phyloP scores from a whole-genome alignment of 2,329 filamentous ascomycete genomes.

The Zarea fungicola region DNA sequence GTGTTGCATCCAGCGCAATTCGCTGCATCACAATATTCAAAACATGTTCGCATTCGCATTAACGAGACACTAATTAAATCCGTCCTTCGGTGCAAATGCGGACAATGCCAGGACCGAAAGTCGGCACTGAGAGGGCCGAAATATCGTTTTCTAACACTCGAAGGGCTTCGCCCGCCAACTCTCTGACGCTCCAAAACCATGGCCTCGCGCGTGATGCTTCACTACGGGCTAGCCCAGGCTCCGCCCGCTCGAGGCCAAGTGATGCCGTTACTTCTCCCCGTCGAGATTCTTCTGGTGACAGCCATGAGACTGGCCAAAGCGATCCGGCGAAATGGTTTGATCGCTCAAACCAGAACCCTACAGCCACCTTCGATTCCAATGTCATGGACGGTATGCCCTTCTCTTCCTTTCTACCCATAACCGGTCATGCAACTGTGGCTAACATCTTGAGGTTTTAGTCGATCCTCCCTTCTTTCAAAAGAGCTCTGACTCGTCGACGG shows the following conservation, averaged over 20 bases:
- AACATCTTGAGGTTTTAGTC: no score
- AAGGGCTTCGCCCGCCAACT: conserved; percentile 39
- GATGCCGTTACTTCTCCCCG: conserved; percentile 22
- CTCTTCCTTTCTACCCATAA: background rate
- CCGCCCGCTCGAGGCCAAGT: conserved; percentile 17
- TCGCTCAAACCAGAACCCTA: conserved; percentile 45
- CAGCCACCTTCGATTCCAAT: conserved; percentile 34
- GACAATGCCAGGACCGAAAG: background rate
- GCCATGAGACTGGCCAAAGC: conserved; percentile 42
- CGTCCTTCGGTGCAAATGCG: conserved; percentile 2
- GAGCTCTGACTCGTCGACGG: conserved; percentile 47
- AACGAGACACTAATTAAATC: background rate
- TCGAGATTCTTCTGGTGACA: conserved; percentile 43
- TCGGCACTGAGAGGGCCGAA: background rate
- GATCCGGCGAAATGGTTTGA: conserved; percentile 53
- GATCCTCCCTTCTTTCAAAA: conserved; percentile 53
- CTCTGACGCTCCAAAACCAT: conserved; percentile 44
- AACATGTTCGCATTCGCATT: background rate
- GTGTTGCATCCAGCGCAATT: conserved; percentile 2
- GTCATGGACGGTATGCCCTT: conserved; percentile 42
- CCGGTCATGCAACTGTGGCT: background rate
- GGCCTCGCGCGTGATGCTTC: conserved; percentile 40
- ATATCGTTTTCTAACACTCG: conserved; percentile 25
- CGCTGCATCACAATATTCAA: conserved; percentile 1
- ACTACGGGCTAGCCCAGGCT: conserved; percentile 22